Evolutionary conservation across 495 filamentous ascomycete genomes (phyloP), one percentile per base, ranked within the genome.

Genomic region (Cercophora samala): DNA sequence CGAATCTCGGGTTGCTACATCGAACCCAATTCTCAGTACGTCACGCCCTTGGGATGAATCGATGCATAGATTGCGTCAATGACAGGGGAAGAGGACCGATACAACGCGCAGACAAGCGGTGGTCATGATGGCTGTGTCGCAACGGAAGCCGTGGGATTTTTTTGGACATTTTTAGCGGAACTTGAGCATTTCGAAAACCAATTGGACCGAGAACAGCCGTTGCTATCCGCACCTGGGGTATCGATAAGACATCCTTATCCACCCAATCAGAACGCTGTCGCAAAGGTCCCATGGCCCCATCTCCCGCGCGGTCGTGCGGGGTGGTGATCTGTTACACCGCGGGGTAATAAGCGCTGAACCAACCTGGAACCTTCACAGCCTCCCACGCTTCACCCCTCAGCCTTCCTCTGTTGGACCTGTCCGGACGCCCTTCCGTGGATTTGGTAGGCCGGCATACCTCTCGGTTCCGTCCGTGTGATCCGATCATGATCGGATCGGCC

Each of bases 121-220:
- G 21, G 37, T 8, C 19, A 56, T 56, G 53, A 62, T 62, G 18
- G 32, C n/a, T n/a, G n/a, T 32, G 9, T 62, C 3, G 51, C 4
- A 21, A 19, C 42, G 54, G 29, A 56, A 60, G 42, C 21, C 4
- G 46, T 66, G 64, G 71, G 67, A 70, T 59, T 18, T 54, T 23
- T 52, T 22, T 55, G n/a, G n/a, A 19, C 26, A 23, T 53, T 37
- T 68, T 67, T 58, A 56, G 15, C 60, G 60, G 60, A 62, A 42
- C 32, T 46, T 22, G 25, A 29, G 24, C 37, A 32, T n/a, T n/a
- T 46, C 11, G 1, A 62, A 46, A 29, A n/a, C 21, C 68, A 55
- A 71, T 62, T 73, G 70, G 72, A 64, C 74, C 74, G 74, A 11
- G 58, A 62, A 61, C 70, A 75, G 65, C 74, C 74, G 74, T 18